Percentiles rank a stretch among this genome's conserved stretches.
phyloP scores from a whole-genome alignment of 176 grass and related monocot genomes.

The Lolium multiflorum region DNA sequence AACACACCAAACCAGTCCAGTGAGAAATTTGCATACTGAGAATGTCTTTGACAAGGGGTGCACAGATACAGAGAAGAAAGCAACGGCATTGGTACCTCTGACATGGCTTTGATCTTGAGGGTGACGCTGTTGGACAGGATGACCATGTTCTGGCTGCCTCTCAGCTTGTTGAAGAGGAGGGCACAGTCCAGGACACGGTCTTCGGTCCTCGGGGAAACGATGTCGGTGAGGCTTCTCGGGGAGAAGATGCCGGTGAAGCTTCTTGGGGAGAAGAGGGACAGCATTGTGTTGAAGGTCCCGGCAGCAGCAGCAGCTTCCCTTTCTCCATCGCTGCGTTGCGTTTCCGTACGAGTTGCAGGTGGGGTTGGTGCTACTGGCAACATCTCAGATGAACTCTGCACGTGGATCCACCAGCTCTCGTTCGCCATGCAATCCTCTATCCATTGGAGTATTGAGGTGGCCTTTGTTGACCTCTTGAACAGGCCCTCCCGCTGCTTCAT shows the following conservation, averaged over 20 bases:
- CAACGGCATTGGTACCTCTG: slow-evolving; percentile 57
- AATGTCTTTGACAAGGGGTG: not conserved
- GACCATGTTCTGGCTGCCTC: slow-evolving; percentile 48
- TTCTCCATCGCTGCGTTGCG: slow-evolving; percentile 30
- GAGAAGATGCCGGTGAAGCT: slow-evolving; percentile 60
- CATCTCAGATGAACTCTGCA: slow-evolving; percentile 79
- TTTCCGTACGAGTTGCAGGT: slow-evolving; percentile 67
- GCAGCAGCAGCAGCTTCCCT: slow-evolving; percentile 24
- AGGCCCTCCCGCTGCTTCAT: slow-evolving; percentile 77
- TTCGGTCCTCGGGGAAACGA: slow-evolving; percentile 66
- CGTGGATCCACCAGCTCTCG: slow-evolving; percentile 83
- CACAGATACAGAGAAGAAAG: not conserved
- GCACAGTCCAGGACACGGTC: slow-evolving; percentile 80
- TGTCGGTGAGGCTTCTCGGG: slow-evolving; percentile 50
- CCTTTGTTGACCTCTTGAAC: slow-evolving; percentile 70
- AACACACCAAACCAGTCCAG: not conserved
- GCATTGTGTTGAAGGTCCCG: slow-evolving; percentile 45
- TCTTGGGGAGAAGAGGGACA: slow-evolving; percentile 46
- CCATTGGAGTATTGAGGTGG: slow-evolving; percentile 75
- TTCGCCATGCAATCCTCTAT: slow-evolving; percentile 85
- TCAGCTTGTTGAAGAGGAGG: slow-evolving; percentile 58
- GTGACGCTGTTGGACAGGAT: slow-evolving; percentile 70
- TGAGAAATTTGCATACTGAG: not conserved
- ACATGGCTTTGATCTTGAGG: slow-evolving; percentile 98
- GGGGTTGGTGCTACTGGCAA: slow-evolving; percentile 75